Conservation (phyloP, 495 filamentous ascomycete genomes). For the Patellaria atrata region DNA sequence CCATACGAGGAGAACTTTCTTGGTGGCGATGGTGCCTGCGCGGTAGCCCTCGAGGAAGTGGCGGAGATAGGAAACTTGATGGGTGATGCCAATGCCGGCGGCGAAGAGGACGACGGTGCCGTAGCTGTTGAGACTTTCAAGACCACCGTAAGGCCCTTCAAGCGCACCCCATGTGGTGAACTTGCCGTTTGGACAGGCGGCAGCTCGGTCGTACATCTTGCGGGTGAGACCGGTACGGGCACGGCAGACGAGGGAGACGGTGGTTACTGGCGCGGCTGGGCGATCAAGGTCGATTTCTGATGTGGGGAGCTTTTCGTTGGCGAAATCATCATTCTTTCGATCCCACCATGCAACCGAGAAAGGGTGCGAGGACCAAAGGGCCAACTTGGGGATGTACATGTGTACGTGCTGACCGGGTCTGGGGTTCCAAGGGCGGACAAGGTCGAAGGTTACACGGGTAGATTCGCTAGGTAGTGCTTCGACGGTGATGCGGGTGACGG, state of each 20-base stretch:
- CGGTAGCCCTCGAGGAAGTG: constrained; percentile 33
- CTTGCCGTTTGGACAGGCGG: constrained; percentile 26
- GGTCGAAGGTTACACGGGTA: constrained; percentile 36
- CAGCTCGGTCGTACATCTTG: constrained; percentile 34
- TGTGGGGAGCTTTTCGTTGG: constrained; percentile 15
- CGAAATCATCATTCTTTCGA: constrained; percentile 7
- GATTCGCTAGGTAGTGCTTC: constrained; percentile 38
- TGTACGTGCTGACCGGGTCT: constrained; percentile 42
- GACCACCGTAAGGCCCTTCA: constrained; percentile 44
- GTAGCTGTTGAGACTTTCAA: constrained; percentile 37
- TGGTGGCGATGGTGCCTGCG: constrained; percentile 30
- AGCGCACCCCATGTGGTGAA: constrained; percentile 35
- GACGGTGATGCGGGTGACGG: constrained; percentile 32
- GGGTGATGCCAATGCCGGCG: constrained; percentile 46
- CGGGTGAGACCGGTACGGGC: constrained; percentile 41
- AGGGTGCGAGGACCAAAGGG: constrained; percentile 41
- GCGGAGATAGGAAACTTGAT: constrained; percentile 40
- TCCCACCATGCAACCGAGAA: constrained; percentile 43
- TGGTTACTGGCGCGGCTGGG: constrained; percentile 26
- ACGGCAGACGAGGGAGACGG: constrained; percentile 40
- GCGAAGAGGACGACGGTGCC: constrained; percentile 42
- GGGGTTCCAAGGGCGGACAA: constrained; percentile 36
- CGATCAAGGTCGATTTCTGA: constrained; percentile 25
- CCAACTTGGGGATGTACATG: constrained; percentile 38
- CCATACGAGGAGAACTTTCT: constrained; percentile 72